phyloP scores from a whole-genome alignment of 2,329 filamentous ascomycete genomes.

The Pseudomassariella vexata region DNA sequence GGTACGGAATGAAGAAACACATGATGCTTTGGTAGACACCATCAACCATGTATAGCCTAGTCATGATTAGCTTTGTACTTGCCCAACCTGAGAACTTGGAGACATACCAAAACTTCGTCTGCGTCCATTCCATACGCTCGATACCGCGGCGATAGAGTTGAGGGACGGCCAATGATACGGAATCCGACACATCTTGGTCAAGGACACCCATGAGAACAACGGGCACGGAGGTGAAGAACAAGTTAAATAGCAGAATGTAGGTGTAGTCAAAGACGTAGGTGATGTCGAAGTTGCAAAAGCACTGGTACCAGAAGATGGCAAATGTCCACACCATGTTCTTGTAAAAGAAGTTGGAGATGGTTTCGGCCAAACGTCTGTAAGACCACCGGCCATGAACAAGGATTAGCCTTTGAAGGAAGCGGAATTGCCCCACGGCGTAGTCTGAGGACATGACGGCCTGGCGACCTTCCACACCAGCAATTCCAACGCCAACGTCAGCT shows the following conservation, averaged over 20 bases:
- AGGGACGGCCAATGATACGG: constrained; percentile 87
- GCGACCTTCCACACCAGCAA: constrained; percentile 85
- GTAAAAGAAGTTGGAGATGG: constrained; percentile 99
- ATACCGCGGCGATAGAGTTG: constrained; percentile 95
- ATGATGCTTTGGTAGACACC: constrained; percentile 93
- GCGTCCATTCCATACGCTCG: constrained; percentile 93
- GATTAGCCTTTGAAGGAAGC: constrained; percentile 77
- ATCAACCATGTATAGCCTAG: constrained; percentile 87
- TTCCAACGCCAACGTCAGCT: constrained; percentile 92
- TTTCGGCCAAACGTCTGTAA: constrained; percentile 89
- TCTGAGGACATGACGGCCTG: constrained; percentile 96
- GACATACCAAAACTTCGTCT: constrained; percentile 88
- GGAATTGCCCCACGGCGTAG: constrained; percentile 91
- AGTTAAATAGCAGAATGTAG: constrained; percentile 93
- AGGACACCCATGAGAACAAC: constrained; percentile 94
- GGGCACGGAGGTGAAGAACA: constrained; percentile 92
- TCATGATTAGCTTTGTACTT: constrained; percentile 21
- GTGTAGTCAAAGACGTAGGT: constrained; percentile 97
- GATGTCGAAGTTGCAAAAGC: constrained; percentile 93
- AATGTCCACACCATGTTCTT: constrained; percentile 99
- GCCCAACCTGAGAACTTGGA: constrained; percentile 1
- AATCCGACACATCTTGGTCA: constrained; percentile 94
- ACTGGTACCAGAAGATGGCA: constrained; percentile 94
- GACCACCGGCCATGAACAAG: constrained; percentile 93
- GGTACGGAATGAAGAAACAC: constrained; percentile 87